phyloP scores from a whole-genome alignment of 208 protist genomes.

The Trypanosoma brucei region DNA sequence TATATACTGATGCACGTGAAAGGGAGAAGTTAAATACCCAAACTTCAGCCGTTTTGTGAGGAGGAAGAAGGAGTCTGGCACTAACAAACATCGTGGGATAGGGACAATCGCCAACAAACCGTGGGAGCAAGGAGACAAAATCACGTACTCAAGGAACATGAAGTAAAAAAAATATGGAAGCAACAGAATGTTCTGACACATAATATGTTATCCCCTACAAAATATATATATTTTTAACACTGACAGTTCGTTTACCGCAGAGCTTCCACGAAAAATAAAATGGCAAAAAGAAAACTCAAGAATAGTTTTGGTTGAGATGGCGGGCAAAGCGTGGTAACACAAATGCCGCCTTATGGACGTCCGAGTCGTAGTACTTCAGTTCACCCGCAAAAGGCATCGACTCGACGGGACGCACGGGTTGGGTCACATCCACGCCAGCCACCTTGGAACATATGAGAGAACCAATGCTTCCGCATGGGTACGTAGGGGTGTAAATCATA shows the following conservation, averaged over 20 bases:
- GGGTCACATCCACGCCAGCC: slow-evolving; percentile 41
- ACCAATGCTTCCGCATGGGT: slow-evolving; percentile 91
- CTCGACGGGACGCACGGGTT: slow-evolving; percentile 67
- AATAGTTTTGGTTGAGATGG: slow-evolving; percentile 50
- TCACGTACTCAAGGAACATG: too few species aligned
- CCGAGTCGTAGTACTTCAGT: slow-evolving; percentile 85
- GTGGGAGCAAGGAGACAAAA: too few species aligned
- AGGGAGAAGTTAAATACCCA: neutral
- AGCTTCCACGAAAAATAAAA: neutral
- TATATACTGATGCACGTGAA: too few species aligned
- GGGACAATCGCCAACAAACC: too few species aligned
- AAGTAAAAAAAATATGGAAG: too few species aligned
- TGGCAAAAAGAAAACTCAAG: slow-evolving; percentile 8
- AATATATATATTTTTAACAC: too few species aligned
- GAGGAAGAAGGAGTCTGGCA: too few species aligned
- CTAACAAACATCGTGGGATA: too few species aligned
- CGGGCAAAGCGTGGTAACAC: slow-evolving; percentile 74
- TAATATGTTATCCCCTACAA: too few species aligned
- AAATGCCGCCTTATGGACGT: slow-evolving; percentile 76
- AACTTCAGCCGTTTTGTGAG: neutral
- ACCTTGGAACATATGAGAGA: slow-evolving; percentile 81
- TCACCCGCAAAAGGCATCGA: slow-evolving; percentile 57
- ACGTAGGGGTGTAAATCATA: slow-evolving; percentile 91
- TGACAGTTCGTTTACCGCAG: too few species aligned
- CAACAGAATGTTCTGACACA: too few species aligned